Evolutionary conservation across 73 alveolate genomes (phyloP), one percentile per base, ranked within the genome.

Genomic region (Durusdinium trenchii): DNA sequence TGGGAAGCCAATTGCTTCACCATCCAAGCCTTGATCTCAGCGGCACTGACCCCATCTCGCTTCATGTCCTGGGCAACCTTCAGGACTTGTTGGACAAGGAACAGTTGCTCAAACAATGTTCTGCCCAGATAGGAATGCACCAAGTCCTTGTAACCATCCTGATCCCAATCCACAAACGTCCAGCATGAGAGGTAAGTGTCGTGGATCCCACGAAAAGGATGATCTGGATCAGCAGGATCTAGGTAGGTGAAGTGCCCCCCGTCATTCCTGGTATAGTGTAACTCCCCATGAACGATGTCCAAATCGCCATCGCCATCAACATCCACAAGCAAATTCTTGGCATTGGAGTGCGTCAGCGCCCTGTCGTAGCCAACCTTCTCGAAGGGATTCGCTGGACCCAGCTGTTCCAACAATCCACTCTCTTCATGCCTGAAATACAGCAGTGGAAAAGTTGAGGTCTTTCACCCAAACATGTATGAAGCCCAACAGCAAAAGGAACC

Each of bases 131-230:
- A 42, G 38, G 61, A 57, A 35, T 45, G 64, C 57, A 78, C 89
- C 61, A 43, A 78, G 62, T 78, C 89, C 10, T 43, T 43, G 64
- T 78, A 57, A 32, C 64, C 89, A 46, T 78, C 89, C 16, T 45
- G 45, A 46, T 78, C 89, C 89, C 89, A 78, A 45, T 78, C 89
- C 61, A 78, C 89, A 20, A 78, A 78, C 4, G 89, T 78, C 64
- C 89, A 42, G 43, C 89, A 45, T 71, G 83, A 71, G 12, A 9
- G 32, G 3, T 16, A 14, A 1, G 16, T 71, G 89, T 45, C 61
- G 26, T 78, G 26, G 62, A 42, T 45, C 30, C 89, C 89, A 6
- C 61, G 89, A 45, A 78, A 78, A 14, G 89, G 89, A 38, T 78
- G 38, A 23, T 14, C 43, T 18, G 89, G 89, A 38, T 46, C 89